These are phyloP conservation scores for Barnettozyma salicaria DNA, from an alignment of 805 yeast species.

Conservation along the genomic window DNA sequence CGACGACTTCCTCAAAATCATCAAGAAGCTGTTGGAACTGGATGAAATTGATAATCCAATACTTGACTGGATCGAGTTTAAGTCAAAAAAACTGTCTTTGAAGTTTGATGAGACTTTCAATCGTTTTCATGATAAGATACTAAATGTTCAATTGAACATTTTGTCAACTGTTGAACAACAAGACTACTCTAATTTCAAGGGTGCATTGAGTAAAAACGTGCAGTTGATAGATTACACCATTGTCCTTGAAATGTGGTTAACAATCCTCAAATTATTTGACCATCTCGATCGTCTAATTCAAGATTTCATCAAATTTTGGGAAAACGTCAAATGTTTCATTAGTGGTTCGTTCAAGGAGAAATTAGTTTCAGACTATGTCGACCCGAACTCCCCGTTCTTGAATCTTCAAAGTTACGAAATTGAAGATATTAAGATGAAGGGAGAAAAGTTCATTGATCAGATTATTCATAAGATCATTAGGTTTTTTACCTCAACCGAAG, in stretches of 20 bases:
- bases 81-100: conserved; percentile 35
- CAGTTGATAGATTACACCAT: conserved; percentile 46
- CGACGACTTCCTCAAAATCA: conserved; percentile 34
- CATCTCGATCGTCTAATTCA: conserved; percentile 34
- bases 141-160: conserved; percentile 36
- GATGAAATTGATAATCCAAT: conserved; percentile 64
- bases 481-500: conserved; percentile 32
- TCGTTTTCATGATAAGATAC: conserved; percentile 35
- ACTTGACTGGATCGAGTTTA: conserved; percentile 51
- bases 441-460: conserved; percentile 34
- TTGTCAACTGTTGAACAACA: conserved; percentile 32
- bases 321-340: conserved; percentile 47
- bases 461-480: conserved; percentile 27
- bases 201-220: conserved; percentile 15
- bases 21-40: conserved; percentile 54
- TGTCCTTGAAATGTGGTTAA: conserved; percentile 55
- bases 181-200: conserved; percentile 27
- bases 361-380: conserved; percentile 27
- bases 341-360: conserved; percentile 40
- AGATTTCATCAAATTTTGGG: conserved; percentile 47
- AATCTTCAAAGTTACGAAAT: conserved; percentile 39
- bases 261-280: conserved; percentile 35
- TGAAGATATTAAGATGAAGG: conserved; percentile 33
- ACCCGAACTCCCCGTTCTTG: conserved; percentile 33
- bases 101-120: conserved; percentile 37